Evolutionary conservation across 805 yeast species (phyloP), one percentile per base, ranked within the genome.

Genomic region (Starmerella scarabaei): DNA sequence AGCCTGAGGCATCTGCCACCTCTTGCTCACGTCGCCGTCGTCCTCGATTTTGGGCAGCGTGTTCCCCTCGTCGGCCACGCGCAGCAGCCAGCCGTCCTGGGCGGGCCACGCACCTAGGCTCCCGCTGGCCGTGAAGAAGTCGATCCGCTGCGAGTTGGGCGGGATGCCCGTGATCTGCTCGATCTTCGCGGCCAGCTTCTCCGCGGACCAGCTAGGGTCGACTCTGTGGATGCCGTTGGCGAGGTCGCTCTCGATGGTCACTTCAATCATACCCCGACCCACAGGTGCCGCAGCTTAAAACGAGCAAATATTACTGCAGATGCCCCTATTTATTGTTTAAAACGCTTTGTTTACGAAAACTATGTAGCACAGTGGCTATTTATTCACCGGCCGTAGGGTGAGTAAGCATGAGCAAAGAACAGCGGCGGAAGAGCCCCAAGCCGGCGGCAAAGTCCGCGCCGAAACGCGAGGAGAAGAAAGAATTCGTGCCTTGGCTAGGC

Each of bases 161-260:
- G 76, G 73, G 21, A 83, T 71, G 2, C 94, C 94, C 0, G 93
- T 80, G 44, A 81, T 72, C 27, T 64, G 66, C 51, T 80, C 91
- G 9, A 83, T 57, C 41, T 71, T 67, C 30, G 58, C 47, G 47
- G 73, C 70, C 37, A 82, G 65, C 45, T 71, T 61, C 5, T 57
- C 58, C 14, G 80, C 40, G 0, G 72, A 57, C 86, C 88, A 80
- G 29, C 64, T 66, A 0, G 73, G 69, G 0, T 79, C 71, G 21
- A 83, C 59, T 31, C 80, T 60, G 39, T 86, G 61, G 53, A 80
- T 86, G 2, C 91, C 75, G 7, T 80, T 71, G 1, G 81, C 78
- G 50, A 76, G 60, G 19, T 66, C 67, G 2, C 91, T 78, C 1
- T 83, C 75, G 4, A 52, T 44, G 8, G 15, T 16, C 3, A 48